A percentile compares a stretch with the other conserved stretches of the same genome.
Conservation (phyloP, 176 grass and related monocot species). For the Triticum timopheevii region DNA sequence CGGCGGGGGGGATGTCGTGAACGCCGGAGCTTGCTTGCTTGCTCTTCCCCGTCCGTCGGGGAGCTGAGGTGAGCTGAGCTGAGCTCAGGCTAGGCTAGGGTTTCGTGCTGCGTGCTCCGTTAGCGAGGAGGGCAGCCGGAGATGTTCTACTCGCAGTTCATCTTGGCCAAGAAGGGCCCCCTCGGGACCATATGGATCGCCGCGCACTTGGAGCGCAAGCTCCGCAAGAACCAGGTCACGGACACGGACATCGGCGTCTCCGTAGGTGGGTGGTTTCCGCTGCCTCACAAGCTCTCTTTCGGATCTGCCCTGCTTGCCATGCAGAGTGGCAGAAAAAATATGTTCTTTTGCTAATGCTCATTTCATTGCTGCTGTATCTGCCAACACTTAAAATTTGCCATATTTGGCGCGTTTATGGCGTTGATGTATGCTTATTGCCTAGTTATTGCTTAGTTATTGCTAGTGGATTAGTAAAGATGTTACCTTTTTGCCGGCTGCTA, state of each 20-base stretch:
- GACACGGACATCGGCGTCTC: conserved; percentile 98
- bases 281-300: neutral
- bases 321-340: neutral
- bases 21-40: conserved; percentile 24
- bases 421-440: neutral
- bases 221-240: conserved; percentile 96
- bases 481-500: neutral
- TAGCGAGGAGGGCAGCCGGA: conserved; percentile 16
- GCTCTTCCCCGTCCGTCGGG: neutral
- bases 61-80: conserved; percentile 24
- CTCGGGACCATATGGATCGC: conserved; percentile 99
- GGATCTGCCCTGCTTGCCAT: conserved; percentile 12
- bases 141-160: conserved; percentile 99
- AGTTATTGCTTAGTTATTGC: neutral
- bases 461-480: neutral
- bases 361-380: conserved; percentile 25
- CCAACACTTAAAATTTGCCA: neutral
- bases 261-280: conserved; percentile 68
- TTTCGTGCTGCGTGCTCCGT: neutral
- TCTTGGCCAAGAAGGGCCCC: conserved; percentile 98
- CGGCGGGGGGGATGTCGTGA: conserved; percentile 23
- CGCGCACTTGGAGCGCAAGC: conserved; percentile 95
- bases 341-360: neutral
- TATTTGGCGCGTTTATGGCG: conserved; percentile 25
- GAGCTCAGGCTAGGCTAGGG: conserved; percentile 32